Evolutionary conservation across 257 asterid genomes (phyloP).

Genomic region (Ligustrum vulgare): DNA sequence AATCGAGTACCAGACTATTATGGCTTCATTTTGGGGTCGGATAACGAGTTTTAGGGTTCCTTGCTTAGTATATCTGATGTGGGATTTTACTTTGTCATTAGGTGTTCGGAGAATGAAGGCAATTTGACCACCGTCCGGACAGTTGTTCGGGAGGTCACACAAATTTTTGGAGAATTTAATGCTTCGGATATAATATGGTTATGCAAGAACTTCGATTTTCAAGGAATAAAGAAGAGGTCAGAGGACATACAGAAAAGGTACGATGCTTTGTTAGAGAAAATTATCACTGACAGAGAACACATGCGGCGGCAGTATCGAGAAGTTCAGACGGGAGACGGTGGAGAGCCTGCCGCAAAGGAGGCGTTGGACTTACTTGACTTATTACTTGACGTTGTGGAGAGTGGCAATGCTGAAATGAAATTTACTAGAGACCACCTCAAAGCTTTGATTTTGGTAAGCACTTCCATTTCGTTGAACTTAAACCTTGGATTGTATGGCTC

Average conservation of each 20-base stretch:
- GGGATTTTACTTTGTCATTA: background rate
- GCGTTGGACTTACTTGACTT: constrained; percentile 52
- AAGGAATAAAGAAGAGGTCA: constrained; percentile 56
- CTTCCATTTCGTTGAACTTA: background rate
- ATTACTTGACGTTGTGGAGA: constrained; percentile 58
- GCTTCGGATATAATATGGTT: constrained; percentile 45
- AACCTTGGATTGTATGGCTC: background rate
- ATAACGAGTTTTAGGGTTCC: no score
- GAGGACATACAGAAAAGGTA: constrained; percentile 45
- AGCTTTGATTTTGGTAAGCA: constrained; percentile 53
- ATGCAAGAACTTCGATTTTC: constrained; percentile 52
- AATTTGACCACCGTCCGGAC: constrained; percentile 48
- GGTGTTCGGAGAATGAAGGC: constrained; percentile 46
- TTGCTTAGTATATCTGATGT: background rate
- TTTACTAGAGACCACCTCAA: constrained; percentile 58
- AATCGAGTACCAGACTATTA: no score
- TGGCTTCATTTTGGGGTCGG: no score
- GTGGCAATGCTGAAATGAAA: constrained; percentile 41
- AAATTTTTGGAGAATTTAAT: constrained; percentile 61
- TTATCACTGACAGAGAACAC: constrained; percentile 42
- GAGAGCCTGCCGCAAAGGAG: constrained; percentile 18
- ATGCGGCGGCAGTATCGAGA: constrained; percentile 14
- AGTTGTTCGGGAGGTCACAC: constrained; percentile 55
- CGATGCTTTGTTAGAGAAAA: constrained; percentile 56
- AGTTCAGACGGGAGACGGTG: constrained; percentile 1